Evolutionary conservation across 164 flowering plant species (phyloP), one percentile per base, ranked within the genome.

Genomic region (Stephania yunnanensis): DNA sequence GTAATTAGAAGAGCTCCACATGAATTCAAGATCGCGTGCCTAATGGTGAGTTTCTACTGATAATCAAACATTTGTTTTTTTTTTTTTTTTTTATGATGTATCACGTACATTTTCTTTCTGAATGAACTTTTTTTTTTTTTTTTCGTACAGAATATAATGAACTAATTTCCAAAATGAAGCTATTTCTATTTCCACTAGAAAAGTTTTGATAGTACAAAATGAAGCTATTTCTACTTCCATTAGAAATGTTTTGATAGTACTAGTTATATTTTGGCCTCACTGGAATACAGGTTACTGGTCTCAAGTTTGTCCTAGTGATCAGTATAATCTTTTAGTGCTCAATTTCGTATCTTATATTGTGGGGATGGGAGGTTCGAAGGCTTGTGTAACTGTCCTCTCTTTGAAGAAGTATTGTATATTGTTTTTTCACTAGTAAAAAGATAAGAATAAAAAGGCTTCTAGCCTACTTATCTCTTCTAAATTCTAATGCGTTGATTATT

Each of bases 1-100:
- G 99, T 95, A 73, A 92, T 95, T 48, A 85, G 97, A 84, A 86
- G 99, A 78, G 97, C 97, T 83, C 99, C 99, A 76, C 99, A 95
- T 78, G 99, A 95, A 82, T 95, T 95, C 89, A 95, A 95, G 87
- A 95, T 95, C 46, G 83, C 91, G 48, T 95, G 98, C 87, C 83
- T 95, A 63, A 95, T 90, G 93, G 99, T 95, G 73, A 64, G 89
- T 80, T 61, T 61, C 20, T 20, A 61, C 8, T 61, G 25, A 61
- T 36, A 53, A 8, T 53, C 19, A 61, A 61, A 6, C 55, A 50
- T 7, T 61, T n/a, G 11, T 50, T 50, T 8, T 50, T 50, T 50
- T 50, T 46, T 46, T 55, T 55, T 58, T 58, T 58, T 2, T 13
- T 58, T 19, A 58, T 58, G 64, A 58, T 5, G 6, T n/a, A n/a